Evolutionary conservation across 768 basidiomycete species (phyloP).

Genomic region (Paxillus rubicundulus): DNA sequence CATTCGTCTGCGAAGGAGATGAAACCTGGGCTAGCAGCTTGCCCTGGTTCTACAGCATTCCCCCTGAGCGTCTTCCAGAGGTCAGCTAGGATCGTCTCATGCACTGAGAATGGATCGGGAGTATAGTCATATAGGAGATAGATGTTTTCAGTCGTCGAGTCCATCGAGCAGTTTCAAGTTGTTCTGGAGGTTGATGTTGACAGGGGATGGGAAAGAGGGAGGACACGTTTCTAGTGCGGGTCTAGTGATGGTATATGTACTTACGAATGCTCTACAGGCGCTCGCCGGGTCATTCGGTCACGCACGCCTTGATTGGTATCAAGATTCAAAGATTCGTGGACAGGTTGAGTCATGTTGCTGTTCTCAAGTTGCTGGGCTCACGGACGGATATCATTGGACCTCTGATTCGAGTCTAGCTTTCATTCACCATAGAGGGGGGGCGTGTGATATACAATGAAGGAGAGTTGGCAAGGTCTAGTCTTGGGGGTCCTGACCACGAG

Average conservation of each 20-base stretch:
- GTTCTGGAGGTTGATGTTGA: not conserved
- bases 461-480: not conserved
- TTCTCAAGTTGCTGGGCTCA: too few relatives aligned
- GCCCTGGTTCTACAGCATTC: constrained; percentile 27
- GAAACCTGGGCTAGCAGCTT: constrained; percentile 21
- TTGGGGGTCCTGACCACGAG: too few relatives aligned
- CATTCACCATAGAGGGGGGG: not conserved
- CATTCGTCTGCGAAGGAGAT: constrained; percentile 29
- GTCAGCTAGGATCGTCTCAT: not conserved
- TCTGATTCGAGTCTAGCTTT: too few relatives aligned
- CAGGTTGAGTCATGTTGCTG: too few relatives aligned
- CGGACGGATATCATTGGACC: too few relatives aligned
- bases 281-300: too few relatives aligned
- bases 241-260: constrained; percentile 15
- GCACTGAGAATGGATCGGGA: not conserved
- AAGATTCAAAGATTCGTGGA: too few relatives aligned
- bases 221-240: constrained; percentile 12
- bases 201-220: not conserved
- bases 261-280: too few relatives aligned
- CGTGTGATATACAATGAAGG: not conserved
- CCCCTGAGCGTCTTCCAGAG: constrained; percentile 25
- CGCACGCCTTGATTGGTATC: too few relatives aligned
- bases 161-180: constrained; percentile 7
- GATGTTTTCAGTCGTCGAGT: constrained; percentile 10
- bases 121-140: constrained; percentile 6